Conservation (phyloP, 257 asterid genomes). For the Prunella vulgaris region DNA sequence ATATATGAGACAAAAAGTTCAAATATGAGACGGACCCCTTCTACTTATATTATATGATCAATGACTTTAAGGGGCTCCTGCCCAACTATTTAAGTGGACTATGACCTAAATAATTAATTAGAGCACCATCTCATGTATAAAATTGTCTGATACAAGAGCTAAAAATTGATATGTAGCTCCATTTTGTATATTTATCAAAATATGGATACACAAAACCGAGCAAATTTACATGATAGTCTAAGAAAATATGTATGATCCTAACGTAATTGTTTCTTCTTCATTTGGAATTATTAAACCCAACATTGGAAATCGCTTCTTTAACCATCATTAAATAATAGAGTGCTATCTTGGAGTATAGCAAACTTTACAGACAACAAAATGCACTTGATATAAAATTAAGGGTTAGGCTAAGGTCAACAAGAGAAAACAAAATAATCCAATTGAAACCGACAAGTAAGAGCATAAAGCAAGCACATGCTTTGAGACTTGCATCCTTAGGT, state of each 20-base stretch:
- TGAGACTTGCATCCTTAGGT: slow-evolving; percentile 13
- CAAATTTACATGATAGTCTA: neutral
- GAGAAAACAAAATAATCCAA: slow-evolving; percentile 17
- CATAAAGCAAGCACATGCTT: slow-evolving; percentile 35
- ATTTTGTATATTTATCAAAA: neutral
- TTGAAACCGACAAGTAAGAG: slow-evolving; percentile 19
- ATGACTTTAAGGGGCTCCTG: too few relatives aligned
- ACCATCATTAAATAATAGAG: slow-evolving; percentile 14
- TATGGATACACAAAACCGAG: neutral
- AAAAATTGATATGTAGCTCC: neutral
- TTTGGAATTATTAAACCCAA: slow-evolving; percentile 5
- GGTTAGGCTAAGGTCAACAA: slow-evolving; percentile 28
- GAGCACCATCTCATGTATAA: too few relatives aligned
- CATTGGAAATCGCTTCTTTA: neutral
- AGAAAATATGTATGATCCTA: neutral
- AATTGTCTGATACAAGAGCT: too few relatives aligned
- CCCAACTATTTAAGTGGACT: too few relatives aligned
- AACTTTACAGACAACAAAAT: slow-evolving; percentile 16
- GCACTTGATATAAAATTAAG: slow-evolving; percentile 5
- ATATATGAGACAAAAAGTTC: too few relatives aligned
- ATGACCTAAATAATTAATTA: too few relatives aligned
- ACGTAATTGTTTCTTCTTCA: neutral
- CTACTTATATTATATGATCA: too few relatives aligned
- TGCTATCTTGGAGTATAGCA: slow-evolving; percentile 10
- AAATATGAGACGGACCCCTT: too few relatives aligned